Evolutionary conservation across 2,329 filamentous ascomycete genomes (phyloP), one percentile per base, ranked within the genome.

Genomic region (Dothistroma septosporum): DNA sequence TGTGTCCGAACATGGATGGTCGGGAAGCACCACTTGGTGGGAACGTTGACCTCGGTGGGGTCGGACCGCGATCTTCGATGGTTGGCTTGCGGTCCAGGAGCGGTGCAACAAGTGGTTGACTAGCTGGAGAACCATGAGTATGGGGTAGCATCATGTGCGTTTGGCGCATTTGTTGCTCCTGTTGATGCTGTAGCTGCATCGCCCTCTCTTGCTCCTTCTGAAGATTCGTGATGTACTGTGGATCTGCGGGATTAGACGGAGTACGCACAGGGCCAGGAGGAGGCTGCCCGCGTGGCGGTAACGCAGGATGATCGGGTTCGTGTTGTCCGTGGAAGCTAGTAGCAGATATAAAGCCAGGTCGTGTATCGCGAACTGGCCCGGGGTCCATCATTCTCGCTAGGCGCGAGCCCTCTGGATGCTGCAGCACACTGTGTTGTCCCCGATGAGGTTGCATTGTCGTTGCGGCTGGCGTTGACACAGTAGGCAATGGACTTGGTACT

Each of bases 161-260:
- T 12, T 64, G 66, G 11, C 65, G 65, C 37, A 64, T 50, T 21
- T 67, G 64, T 11, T 69, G 50, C 50, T 53, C 22, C 28, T 50
- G 47, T 32, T 50, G 47, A 14, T 53, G 22, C 21, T 50, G 47
- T 50, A 28, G 21, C 19, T 50, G 47, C 47, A 73, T 62, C 4
- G 73, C 73, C 21, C 68, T 65, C 44, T 73, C 69, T 58, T 72
- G 72, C 57, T 75, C 72, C 31, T 70, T 65, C 31, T 64, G 58
- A 21, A 75, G 58, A 22, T 64, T 66, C 21, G 64, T 62, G 22
- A 73, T 65, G 57, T 61, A 70, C 14, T 67, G 57, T 4, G 64
- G 61, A 57, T 70, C 68, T 16, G 60, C 60, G 12, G 56, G 59
- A 58, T 64, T 65, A 48, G 64, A 66, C 8, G 60, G 32, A 10